Evolutionary conservation across 257 asterid genomes (phyloP).

Genomic region (Osmanthus fragrans): DNA sequence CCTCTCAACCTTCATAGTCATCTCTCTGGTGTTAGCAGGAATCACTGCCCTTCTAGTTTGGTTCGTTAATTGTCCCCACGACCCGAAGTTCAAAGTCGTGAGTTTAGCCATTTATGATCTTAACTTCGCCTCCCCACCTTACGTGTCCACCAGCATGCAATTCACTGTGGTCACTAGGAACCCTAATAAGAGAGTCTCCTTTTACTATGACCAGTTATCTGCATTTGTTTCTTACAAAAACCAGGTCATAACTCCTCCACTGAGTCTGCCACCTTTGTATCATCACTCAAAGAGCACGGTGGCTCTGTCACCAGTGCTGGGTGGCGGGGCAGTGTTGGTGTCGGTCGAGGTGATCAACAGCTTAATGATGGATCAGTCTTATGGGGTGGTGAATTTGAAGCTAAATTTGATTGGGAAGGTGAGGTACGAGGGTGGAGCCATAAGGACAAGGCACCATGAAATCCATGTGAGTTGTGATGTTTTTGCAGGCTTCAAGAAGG

Average conservation of each 20-base stretch:
- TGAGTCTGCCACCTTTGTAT: slow-evolving; percentile 50
- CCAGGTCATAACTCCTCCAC: slow-evolving; percentile 53
- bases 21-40: slow-evolving; percentile 39
- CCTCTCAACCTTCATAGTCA: slow-evolving; percentile 29
- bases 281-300: slow-evolving; percentile 60
- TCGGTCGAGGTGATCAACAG: slow-evolving; percentile 44
- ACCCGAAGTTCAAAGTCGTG: slow-evolving; percentile 56
- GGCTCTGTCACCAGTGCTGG: slow-evolving; percentile 61
- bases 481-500: slow-evolving; percentile 48
- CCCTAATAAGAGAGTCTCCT: slow-evolving; percentile 53
- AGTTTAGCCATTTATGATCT: slow-evolving; percentile 52
- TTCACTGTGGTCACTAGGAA: slow-evolving; percentile 56
- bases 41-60: slow-evolving; percentile 47
- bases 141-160: slow-evolving; percentile 54
- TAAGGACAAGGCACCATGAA: slow-evolving; percentile 32
- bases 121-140: slow-evolving; percentile 46
- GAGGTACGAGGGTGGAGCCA: slow-evolving; percentile 43
- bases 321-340: slow-evolving; percentile 50
- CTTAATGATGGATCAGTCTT: slow-evolving; percentile 45
- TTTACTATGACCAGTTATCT: slow-evolving; percentile 50
- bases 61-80: slow-evolving; percentile 57
- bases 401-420: slow-evolving; percentile 51
- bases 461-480: slow-evolving; percentile 54
- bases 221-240: slow-evolving; percentile 50
- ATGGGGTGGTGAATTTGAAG: slow-evolving; percentile 61